Evolutionary conservation across 345 rosid species (phyloP).

Genomic region (Eucalyptus grandis): DNA sequence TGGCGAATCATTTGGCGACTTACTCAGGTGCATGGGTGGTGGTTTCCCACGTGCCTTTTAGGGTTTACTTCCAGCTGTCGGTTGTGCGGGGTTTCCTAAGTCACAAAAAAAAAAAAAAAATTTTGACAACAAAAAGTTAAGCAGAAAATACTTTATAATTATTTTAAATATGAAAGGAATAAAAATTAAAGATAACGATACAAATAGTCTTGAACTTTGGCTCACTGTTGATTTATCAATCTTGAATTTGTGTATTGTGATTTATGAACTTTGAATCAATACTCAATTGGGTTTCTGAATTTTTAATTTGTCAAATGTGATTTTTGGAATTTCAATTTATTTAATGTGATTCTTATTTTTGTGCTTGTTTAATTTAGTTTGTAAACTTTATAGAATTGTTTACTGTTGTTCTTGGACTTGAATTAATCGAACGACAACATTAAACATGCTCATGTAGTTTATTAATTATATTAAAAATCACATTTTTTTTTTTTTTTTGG

Average conservation of each 20-base stretch:
- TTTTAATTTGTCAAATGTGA: no score
- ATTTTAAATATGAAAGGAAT: rapidly evolving
- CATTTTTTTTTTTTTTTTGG: no score
- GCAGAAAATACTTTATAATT: no score
- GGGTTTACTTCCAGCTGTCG: no score
- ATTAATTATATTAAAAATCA: no score
- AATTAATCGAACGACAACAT: rapidly evolving
- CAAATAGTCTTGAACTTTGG: not conserved
- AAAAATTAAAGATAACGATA: rapidly evolving
- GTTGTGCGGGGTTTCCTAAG: rapidly evolving
- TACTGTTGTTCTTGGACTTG: rapidly evolving
- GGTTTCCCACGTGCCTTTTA: rapidly evolving
- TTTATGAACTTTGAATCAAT: rapidly evolving
- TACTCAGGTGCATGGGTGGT: no score
- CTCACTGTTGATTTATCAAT: rapidly evolving
- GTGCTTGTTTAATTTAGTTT: rapidly evolving
- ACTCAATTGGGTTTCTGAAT: no score
- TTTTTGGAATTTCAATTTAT: no score
- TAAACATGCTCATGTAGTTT: rapidly evolving
- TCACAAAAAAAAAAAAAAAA: no score
- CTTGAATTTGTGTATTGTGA: not conserved
- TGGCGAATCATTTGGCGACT: no score
- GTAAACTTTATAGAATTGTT: no score
- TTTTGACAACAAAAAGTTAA: not conserved
- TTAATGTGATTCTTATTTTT: rapidly evolving